These are phyloP conservation scores for Daldinia caldariorum DNA, from an alignment of 495 filamentous ascomycete genomes.

Conservation along the genomic window DNA sequence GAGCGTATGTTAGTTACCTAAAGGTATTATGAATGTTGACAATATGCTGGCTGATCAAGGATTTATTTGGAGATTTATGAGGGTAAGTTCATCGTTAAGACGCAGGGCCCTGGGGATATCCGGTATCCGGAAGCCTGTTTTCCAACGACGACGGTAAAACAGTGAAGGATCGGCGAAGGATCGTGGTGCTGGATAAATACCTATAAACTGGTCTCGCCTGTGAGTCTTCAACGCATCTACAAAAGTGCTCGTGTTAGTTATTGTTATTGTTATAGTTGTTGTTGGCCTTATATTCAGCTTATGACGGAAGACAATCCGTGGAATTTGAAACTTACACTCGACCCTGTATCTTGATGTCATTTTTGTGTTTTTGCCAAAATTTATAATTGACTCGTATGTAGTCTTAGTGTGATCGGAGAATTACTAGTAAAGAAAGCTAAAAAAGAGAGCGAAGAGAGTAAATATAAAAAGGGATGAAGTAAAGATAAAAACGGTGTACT, in stretches of 20 bases:
- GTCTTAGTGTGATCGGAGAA: background rate
- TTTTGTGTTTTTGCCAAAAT: conserved; percentile 26
- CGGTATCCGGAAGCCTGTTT: background rate
- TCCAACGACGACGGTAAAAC: conserved; percentile 8
- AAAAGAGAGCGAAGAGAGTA: background rate
- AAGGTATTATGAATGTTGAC: conserved; percentile 16
- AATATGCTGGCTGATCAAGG: background rate
- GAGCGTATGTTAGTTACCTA: conserved; percentile 16
- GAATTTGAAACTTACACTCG: conserved; percentile 69
- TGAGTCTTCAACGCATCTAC: conserved; percentile 90
- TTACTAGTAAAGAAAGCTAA: background rate
- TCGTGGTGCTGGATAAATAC: conserved; percentile 51
- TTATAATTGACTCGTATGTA: conserved; percentile 8
- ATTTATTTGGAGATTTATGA: conserved; percentile 1
- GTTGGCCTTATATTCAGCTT: conserved; percentile 2
- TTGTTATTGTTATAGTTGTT: conserved; percentile 15
- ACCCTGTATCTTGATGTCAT: conserved; percentile 95
- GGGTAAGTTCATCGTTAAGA: conserved; percentile 50
- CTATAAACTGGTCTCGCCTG: conserved; percentile 82
- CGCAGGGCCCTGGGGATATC: conserved; percentile 61
- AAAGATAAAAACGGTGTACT: conserved; percentile 19
- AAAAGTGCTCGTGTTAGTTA: conserved; percentile 30
- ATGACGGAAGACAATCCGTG: conserved; percentile 22
- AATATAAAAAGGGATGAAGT: conserved; percentile 24
- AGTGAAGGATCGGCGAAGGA: conserved; percentile 1